phyloP scores from a whole-genome alignment of 1,139 yeast species.

The Zhuliangozyma blackwelliae region DNA sequence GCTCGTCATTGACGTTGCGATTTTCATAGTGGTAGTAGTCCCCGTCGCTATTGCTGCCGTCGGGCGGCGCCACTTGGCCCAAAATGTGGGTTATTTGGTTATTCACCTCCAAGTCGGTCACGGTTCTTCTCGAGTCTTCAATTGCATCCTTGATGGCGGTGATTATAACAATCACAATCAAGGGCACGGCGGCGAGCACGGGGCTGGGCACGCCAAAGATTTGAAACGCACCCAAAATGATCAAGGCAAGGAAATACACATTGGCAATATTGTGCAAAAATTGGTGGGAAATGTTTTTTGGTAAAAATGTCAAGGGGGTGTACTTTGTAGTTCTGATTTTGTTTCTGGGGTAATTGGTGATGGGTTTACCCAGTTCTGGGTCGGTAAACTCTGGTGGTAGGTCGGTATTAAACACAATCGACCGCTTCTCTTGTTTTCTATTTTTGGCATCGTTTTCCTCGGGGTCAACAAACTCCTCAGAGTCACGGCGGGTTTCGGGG shows the following conservation, averaged over 20 bases:
- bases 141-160: constrained; percentile 57
- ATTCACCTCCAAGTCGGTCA: constrained; percentile 51
- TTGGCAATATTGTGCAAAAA: constrained; percentile 52
- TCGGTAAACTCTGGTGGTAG: constrained; percentile 63
- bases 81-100: constrained; percentile 47
- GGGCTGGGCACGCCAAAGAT: constrained; percentile 60
- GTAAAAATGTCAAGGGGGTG: constrained; percentile 52
- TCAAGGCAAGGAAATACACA: constrained; percentile 47
- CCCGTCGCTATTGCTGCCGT: constrained; percentile 7
- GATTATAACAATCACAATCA: constrained; percentile 52
- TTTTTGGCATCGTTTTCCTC: constrained; percentile 36
- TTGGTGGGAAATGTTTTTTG: constrained; percentile 49
- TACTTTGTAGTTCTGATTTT: constrained; percentile 59
- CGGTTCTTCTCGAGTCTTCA: constrained; percentile 53
- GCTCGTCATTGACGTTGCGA: constrained; percentile 43
- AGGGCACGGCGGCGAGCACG: constrained; percentile 52
- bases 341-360: constrained; percentile 42
- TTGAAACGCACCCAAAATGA: constrained; percentile 49
- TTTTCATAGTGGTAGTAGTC: constrained; percentile 30
- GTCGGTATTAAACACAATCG: constrained; percentile 63
- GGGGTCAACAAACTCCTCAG: constrained; percentile 17
- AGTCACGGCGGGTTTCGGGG: constrained; percentile 22
- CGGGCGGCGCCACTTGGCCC: constrained; percentile 10
- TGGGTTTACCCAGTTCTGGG: constrained; percentile 32
- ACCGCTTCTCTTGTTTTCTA: constrained; percentile 42